Percentiles rank a stretch among this genome's conserved stretches.
Conservation (phyloP, 2,329 filamentous ascomycete genomes). For the Cladosporium oxysporum region DNA sequence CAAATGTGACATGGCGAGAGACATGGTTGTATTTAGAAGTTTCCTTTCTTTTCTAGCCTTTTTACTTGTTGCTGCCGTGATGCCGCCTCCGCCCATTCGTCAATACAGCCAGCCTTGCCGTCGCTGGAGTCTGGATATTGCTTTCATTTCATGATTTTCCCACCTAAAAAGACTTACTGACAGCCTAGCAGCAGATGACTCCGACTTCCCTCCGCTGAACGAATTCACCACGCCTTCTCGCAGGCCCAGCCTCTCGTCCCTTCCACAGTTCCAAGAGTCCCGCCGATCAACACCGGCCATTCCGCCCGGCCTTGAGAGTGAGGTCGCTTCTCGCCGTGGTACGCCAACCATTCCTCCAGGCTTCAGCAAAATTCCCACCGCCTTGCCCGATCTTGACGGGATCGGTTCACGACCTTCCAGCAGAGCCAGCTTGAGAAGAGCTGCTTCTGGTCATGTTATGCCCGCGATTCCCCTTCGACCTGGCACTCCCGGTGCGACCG, state of each 20-base stretch:
- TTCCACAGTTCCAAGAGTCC: constrained; percentile 32
- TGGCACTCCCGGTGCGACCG: constrained; percentile 37
- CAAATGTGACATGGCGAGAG: constrained; percentile 30
- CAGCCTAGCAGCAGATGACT: constrained; percentile 28
- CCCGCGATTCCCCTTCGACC: constrained; percentile 45
- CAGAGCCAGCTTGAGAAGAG: constrained; percentile 36
- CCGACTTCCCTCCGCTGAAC: constrained; percentile 32
- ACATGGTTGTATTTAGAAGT: constrained; percentile 26
- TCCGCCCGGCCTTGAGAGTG: constrained; percentile 39
- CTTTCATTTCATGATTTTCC: not conserved
- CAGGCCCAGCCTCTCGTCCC: constrained; percentile 29
- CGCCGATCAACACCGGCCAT: constrained; percentile 39
- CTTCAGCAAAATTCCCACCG: constrained; percentile 37
- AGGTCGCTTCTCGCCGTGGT: constrained; percentile 40
- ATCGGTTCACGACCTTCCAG: constrained; percentile 33
- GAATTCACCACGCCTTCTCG: constrained; percentile 26
- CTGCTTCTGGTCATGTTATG: constrained; percentile 35
- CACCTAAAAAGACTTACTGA: constrained; percentile 21
- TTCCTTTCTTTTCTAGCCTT: constrained; percentile 13
- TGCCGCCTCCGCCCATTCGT: constrained; percentile 21
- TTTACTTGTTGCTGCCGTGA: constrained; percentile 16
- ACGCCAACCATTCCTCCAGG: constrained; percentile 51
- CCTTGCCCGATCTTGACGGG: constrained; percentile 32
- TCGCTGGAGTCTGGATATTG: not conserved
- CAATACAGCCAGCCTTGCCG: not conserved